Percentiles rank a stretch among this genome's conserved stretches.
Evolutionary conservation across 1,284 basidiomycete genomes (phyloP).

Genomic region (Trametes versicolor): DNA sequence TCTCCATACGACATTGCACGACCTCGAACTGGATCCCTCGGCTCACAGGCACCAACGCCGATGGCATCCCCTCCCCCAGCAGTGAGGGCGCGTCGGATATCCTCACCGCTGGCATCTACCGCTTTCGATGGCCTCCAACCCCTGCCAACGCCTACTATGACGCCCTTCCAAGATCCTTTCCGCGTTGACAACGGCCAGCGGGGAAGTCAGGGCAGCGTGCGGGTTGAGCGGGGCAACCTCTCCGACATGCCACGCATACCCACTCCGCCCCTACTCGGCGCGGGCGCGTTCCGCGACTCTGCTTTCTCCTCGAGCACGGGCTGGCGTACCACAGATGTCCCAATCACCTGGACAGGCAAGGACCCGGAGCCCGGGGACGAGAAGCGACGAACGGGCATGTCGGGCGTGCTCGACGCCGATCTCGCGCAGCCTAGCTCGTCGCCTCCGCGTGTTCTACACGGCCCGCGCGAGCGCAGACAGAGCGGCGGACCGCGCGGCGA

Average conservation of each 20-base stretch:
- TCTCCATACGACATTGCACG: constrained; percentile 31
- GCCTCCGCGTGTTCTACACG: constrained; percentile 23
- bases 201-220: constrained; percentile 11
- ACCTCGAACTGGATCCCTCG: constrained; percentile 27
- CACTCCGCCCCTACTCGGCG: constrained; percentile 46
- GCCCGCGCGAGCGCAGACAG: constrained; percentile 33
- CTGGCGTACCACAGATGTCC: constrained; percentile 43
- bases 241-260: constrained; percentile 37
- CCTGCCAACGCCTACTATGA: constrained; percentile 9
- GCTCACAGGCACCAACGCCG: constrained; percentile 18
- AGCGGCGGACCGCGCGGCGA: constrained; percentile 28
- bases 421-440: constrained; percentile 14
- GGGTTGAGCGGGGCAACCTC: constrained; percentile 11
- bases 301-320: constrained; percentile 46
- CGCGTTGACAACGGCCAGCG: constrained; percentile 5
- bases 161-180: not conserved
- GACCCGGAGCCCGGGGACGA: constrained; percentile 35
- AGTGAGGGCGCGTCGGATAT: constrained; percentile 25
- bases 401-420: constrained; percentile 26
- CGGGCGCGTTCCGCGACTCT: constrained; percentile 50
- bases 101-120: constrained; percentile 24
- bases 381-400: constrained; percentile 13
- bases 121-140: constrained; percentile 12
- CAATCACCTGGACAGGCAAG: constrained; percentile 47
- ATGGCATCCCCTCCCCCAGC: not conserved